phyloP scores from a whole-genome alignment of 225 moss, liverwort and hornwort species.

The Physcomitrium patens region DNA sequence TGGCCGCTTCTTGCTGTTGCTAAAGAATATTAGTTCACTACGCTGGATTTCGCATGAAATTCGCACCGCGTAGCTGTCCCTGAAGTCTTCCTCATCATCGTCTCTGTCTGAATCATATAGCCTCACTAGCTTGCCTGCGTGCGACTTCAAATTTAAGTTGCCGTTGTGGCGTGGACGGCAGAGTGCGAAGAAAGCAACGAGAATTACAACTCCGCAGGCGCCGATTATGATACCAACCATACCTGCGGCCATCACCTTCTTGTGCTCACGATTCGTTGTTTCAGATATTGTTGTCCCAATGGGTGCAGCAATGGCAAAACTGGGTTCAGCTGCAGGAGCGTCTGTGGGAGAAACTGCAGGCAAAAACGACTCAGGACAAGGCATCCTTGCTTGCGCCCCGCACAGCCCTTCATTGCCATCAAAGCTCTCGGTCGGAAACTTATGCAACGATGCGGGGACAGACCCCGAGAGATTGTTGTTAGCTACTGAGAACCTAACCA shows the following conservation, averaged over 20 bases:
- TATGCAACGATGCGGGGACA: conserved; percentile 9
- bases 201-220: conserved; percentile 3
- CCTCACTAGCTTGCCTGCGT: conserved; percentile 11
- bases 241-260: background rate
- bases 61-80: background rate
- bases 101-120: background rate
- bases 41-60: conserved; percentile 19
- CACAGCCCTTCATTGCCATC: conserved; percentile 20
- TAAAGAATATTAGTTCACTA: conserved; percentile 46
- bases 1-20: conserved; percentile 7
- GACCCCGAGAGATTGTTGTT: conserved; percentile 24
- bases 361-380: background rate
- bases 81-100: background rate
- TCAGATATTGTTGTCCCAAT: background rate
- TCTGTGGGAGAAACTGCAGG: background rate
- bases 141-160: background rate
- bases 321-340: conserved; percentile 2
- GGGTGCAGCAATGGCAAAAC: background rate
- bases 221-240: background rate
- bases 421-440: conserved; percentile 4
- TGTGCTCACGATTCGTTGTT: background rate
- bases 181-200: conserved; percentile 9
- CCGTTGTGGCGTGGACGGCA: background rate
- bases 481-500: conserved; percentile 23
- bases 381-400: conserved; percentile 12